Percentiles rank a stretch among this genome's conserved stretches.
Evolutionary conservation across 495 filamentous ascomycete species (phyloP).

Genomic region (Annulohypoxylon maeteangense): DNA sequence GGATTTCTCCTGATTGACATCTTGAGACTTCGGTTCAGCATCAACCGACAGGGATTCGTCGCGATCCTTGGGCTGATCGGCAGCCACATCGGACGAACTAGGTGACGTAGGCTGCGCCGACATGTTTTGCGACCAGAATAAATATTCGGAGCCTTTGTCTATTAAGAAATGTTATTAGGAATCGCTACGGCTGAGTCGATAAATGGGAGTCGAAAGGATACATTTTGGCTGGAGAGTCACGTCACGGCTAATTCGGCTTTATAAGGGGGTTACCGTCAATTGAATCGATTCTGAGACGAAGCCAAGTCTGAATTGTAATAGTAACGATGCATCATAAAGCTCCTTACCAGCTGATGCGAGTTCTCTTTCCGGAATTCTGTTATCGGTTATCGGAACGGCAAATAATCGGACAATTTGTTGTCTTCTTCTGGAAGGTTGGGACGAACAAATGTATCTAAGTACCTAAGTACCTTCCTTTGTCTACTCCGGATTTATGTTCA

Average conservation of each 20-base stretch:
- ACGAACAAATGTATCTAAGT: background rate
- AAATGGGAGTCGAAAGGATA: conserved; percentile 32
- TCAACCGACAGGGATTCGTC: conserved; percentile 27
- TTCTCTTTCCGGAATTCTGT: conserved; percentile 25
- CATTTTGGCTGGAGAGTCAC: conserved; percentile 38
- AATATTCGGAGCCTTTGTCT: conserved; percentile 18
- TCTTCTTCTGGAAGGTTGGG: no score
- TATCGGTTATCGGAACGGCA: conserved; percentile 42
- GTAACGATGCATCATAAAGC: conserved; percentile 27
- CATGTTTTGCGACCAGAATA: conserved; percentile 29
- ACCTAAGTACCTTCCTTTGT: background rate
- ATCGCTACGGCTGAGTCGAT: conserved; percentile 36
- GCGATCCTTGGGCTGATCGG: conserved; percentile 43
- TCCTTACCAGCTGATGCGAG: conserved; percentile 22
- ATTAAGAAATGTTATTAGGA: conserved; percentile 36
- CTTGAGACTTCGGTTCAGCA: conserved; percentile 34
- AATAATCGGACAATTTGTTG: conserved; percentile 23
- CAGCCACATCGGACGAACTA: conserved; percentile 33
- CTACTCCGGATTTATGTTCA: background rate
- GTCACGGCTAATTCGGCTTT: conserved; percentile 27
- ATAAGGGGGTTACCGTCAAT: conserved; percentile 34
- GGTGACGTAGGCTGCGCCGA: conserved; percentile 38
- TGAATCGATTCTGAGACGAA: conserved; percentile 43
- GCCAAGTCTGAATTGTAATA: conserved; percentile 38
- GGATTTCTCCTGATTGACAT: conserved; percentile 28